These are phyloP conservation scores for Alternaria dauci DNA, from an alignment of 2,329 filamentous ascomycete genomes.

Conservation along the genomic window DNA sequence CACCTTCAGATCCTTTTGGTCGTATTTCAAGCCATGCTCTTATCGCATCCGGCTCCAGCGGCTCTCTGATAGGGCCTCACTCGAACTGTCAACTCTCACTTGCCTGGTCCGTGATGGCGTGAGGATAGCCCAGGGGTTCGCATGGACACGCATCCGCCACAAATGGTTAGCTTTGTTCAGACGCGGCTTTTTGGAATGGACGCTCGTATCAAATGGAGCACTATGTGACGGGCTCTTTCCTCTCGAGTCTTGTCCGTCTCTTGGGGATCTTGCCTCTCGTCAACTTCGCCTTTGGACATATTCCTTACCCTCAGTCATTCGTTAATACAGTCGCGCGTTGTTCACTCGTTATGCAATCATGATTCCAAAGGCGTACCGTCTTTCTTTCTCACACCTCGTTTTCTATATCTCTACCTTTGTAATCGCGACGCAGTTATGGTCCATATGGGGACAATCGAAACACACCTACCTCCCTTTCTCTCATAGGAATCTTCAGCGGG, in stretches of 20 bases:
- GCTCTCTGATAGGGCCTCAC: constrained; percentile 19
- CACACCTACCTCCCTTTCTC: constrained; percentile 24
- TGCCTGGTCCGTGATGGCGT: constrained; percentile 24
- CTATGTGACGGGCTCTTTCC: constrained; percentile 20
- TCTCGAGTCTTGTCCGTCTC: constrained; percentile 27
- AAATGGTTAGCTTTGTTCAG: constrained; percentile 28
- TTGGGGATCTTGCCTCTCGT: constrained; percentile 26
- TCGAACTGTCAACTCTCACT: constrained; percentile 20
- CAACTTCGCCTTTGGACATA: constrained; percentile 13
- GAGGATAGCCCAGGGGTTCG: constrained; percentile 24
- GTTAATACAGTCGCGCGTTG: constrained; percentile 20
- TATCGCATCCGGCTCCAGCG: constrained; percentile 22
- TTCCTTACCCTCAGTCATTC: constrained; percentile 13
- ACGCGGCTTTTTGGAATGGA: constrained; percentile 22
- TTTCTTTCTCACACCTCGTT: constrained; percentile 38
- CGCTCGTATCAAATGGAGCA: constrained; percentile 21
- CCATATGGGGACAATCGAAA: constrained; percentile 38
- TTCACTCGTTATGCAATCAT: constrained; percentile 41
- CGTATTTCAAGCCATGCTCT: constrained; percentile 26
- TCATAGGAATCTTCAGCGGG: constrained; percentile 8
- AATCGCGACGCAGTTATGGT: constrained; percentile 40
- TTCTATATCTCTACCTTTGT: constrained; percentile 44
- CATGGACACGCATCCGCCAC: constrained; percentile 19
- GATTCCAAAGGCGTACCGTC: constrained; percentile 40
- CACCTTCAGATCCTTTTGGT: constrained; percentile 26